Base-by-base conservation (phyloP, 2,329 filamentous ascomycete species). In the Pseudocercospora vitis region DNA sequence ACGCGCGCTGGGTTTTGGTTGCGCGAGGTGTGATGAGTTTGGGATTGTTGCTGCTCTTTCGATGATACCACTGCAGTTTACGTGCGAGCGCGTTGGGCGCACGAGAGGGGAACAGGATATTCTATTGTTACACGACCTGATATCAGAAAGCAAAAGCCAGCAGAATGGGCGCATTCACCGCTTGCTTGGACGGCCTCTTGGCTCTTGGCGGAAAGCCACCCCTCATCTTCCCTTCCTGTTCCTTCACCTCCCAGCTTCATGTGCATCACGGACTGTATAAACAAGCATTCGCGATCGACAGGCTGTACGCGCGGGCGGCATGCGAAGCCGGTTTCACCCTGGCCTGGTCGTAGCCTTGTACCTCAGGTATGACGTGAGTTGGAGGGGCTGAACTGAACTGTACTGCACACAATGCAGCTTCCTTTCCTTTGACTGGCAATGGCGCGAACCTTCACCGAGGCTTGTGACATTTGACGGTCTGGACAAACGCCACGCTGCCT, bases 31-130 rank as follows among this genome's bases (percentile, higher is more conserved):
- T n/a, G 26, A 29, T 48, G 24, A 48, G 18, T 37, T 33, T 49
- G 47, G 51, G 4, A 14, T 44, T 19, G 12, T 28, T 45, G n/a
- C 28, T 28, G 26, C 11, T 18, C 37, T 53, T 47, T 46, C 32
- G 23, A 58, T 56, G 56, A 58, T 58, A 56, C 56, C 56, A 58
- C 46, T 52, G 49, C 47, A 56, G 52, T 46, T 47, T 32, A 31
- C 28, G 52, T 45, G 14, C 24, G n/a, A 14, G 42, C 39, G 14
- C 14, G 16, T 31, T 14, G 24, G 42, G 42, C 32, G 32, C 14
- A 7, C 32, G 7, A 28, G 42, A 19, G 42, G 21, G 18, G 37
- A 21, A n/a, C n/a, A n/a, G 18, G 37, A n/a, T 42, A 16, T 37
- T 37, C 33, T 7, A 11, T 29, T 11, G 11, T 29, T 6, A 29